Conservation (phyloP, 2,329 filamentous ascomycete genomes). For the Fusarium chaquense region DNA sequence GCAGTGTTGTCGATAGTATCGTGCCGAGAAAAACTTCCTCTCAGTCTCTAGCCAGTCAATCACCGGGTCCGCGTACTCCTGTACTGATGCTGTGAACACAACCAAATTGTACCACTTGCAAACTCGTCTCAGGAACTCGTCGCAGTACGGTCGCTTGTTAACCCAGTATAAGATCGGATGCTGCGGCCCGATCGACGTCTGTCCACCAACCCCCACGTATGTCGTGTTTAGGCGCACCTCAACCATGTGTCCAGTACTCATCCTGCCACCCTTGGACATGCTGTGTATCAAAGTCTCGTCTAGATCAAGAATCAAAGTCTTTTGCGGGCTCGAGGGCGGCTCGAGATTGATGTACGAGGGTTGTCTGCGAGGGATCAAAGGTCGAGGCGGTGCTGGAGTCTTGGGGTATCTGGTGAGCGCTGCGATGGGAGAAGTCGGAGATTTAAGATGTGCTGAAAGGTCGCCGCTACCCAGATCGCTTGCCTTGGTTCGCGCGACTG, state of each 20-base stretch:
- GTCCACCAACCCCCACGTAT: conserved; percentile 74
- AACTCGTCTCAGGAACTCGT: conserved; percentile 92
- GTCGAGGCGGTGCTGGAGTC: conserved; percentile 87
- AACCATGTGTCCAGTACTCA: conserved; percentile 98
- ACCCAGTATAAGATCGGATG: conserved; percentile 99
- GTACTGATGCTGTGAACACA: conserved; percentile 95
- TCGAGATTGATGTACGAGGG: conserved; percentile 83
- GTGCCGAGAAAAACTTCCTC: conserved; percentile 92
- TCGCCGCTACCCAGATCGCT: conserved; percentile 58
- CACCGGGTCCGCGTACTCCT: conserved; percentile 98
- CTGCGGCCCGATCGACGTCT: conserved; percentile 74
- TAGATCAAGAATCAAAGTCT: conserved; percentile 94
- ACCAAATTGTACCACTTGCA: conserved; percentile 99
- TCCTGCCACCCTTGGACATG: conserved; percentile 94
- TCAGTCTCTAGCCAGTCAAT: conserved; percentile 99
- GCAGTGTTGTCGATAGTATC: conserved; percentile 97
- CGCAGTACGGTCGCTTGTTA: conserved; percentile 95
- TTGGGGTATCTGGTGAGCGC: conserved; percentile 90
- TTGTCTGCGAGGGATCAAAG: conserved; percentile 87
- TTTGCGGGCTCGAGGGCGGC: conserved; percentile 73
- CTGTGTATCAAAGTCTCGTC: conserved; percentile 99
- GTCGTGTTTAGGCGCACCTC: conserved; percentile 89
- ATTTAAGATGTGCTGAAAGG: conserved; percentile 87
- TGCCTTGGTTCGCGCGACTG: conserved; percentile 58
- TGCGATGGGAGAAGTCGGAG: conserved; percentile 85